These are phyloP conservation scores for Meripilus lineatus DNA, from an alignment of 1,284 basidiomycete genomes.

Conservation along the genomic window DNA sequence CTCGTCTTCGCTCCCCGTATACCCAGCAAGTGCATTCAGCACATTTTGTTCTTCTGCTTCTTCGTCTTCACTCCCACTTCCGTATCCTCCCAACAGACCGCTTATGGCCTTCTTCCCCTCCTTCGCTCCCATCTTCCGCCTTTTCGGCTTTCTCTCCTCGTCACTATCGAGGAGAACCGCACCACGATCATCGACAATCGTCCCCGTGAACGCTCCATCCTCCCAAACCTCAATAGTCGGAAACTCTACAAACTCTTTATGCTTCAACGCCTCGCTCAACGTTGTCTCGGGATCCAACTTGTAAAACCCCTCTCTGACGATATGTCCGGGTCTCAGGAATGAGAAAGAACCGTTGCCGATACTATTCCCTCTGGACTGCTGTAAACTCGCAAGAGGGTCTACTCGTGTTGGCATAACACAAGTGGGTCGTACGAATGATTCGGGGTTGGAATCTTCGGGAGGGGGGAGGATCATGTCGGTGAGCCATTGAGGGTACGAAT, in stretches of 20 bases:
- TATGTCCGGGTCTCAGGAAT: slow-evolving; percentile 23
- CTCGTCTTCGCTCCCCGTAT: slow-evolving; percentile 48
- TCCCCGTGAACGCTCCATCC: slow-evolving; percentile 50
- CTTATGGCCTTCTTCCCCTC: slow-evolving; percentile 50
- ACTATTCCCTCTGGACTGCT: slow-evolving; percentile 15
- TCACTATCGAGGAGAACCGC: slow-evolving; percentile 33
- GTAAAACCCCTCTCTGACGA: slow-evolving; percentile 41
- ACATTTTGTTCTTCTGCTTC: slow-evolving; percentile 32
- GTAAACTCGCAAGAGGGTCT: slow-evolving; percentile 29
- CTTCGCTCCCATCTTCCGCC: slow-evolving; percentile 45
- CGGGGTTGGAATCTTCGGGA: slow-evolving; percentile 48
- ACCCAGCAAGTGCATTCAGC: slow-evolving; percentile 46
- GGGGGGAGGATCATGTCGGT: slow-evolving; percentile 46
- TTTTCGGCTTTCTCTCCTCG: slow-evolving; percentile 39
- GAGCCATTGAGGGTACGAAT: slow-evolving; percentile 46
- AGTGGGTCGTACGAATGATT: slow-evolving; percentile 48
- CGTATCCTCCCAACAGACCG: slow-evolving; percentile 61
- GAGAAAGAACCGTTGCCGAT: neutral
- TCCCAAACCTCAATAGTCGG: slow-evolving; percentile 75
- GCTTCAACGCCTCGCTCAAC: slow-evolving; percentile 45
- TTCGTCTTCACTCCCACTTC: slow-evolving; percentile 46
- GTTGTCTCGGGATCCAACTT: slow-evolving; percentile 47
- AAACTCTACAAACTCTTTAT: slow-evolving; percentile 74
- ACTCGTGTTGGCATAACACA: slow-evolving; percentile 52
- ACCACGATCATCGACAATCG: slow-evolving; percentile 49